phyloP scores from a whole-genome alignment of 2,329 filamentous ascomycete genomes.

The Hypoxylon sp. region DNA sequence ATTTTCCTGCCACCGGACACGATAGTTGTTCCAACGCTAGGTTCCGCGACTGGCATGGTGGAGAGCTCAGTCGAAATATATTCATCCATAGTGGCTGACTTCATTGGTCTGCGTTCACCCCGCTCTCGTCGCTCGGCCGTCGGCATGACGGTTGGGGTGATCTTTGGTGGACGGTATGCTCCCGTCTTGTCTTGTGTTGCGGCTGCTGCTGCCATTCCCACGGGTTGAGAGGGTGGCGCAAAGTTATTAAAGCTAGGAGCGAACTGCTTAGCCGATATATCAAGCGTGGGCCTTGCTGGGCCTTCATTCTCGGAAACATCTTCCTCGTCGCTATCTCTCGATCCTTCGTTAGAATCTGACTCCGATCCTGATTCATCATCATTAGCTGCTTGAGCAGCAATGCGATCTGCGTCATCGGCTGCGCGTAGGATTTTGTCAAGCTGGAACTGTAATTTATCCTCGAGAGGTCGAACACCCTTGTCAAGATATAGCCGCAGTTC shows the following conservation, averaged over 20 bases:
- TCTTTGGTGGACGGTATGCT: constrained; percentile 89
- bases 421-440: constrained; percentile 94
- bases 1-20: constrained; percentile 81
- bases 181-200: constrained; percentile 69
- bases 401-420: constrained; percentile 79
- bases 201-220: constrained; percentile 53
- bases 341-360: constrained; percentile 55
- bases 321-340: constrained; percentile 55
- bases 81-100: constrained; percentile 91
- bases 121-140: constrained; percentile 75
- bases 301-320: constrained; percentile 53
- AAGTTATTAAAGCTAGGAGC: constrained; percentile 58
- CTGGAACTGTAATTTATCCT: constrained; percentile 92
- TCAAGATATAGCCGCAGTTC: constrained; percentile 94
- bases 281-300: constrained; percentile 38
- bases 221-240: constrained; percentile 54
- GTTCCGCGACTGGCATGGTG: constrained; percentile 83
- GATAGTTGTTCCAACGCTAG: constrained; percentile 93
- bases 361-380: constrained; percentile 58
- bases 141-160: constrained; percentile 89
- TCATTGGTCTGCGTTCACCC: constrained; percentile 72
- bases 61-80: constrained; percentile 91
- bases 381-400: constrained; percentile 54
- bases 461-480: constrained; percentile 89
- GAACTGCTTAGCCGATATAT: constrained; percentile 55